A percentile compares a stretch with the other conserved stretches of the same genome.
phyloP scores from a whole-genome alignment of 2,329 filamentous ascomycete genomes.

The Colletotrichum orbiculare region DNA sequence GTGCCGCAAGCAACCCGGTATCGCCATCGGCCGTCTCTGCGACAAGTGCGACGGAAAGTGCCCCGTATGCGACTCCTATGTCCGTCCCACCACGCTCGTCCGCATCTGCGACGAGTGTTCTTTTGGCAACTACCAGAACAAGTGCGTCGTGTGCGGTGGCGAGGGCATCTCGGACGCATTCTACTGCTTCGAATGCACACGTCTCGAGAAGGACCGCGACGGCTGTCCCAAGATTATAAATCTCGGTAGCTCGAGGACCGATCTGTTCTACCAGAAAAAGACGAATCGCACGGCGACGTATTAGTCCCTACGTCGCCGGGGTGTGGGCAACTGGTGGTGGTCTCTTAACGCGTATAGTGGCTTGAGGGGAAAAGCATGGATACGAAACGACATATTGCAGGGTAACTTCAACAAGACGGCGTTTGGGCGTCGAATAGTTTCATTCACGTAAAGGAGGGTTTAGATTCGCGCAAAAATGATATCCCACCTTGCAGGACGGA shows the following conservation, averaged over 20 bases:
- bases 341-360: constrained; percentile 6
- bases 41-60: constrained; percentile 99
- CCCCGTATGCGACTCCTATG: constrained; percentile 98
- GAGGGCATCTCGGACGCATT: constrained; percentile 98
- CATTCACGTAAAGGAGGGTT: constrained; percentile 5
- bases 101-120: constrained; percentile 99
- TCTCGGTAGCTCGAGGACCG: constrained; percentile 92
- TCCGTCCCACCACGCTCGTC: constrained; percentile 95
- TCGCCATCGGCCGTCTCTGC: constrained; percentile 97
- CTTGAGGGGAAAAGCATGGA: constrained; percentile 33
- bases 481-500: constrained; percentile 9
- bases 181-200: constrained; percentile 99
- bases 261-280: constrained; percentile 79
- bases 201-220: constrained; percentile 95
- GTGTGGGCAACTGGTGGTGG: constrained; percentile 51
- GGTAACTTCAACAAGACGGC: constrained; percentile 39
- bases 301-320: constrained; percentile 61
- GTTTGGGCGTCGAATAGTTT: constrained; percentile 36
- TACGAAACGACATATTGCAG: constrained; percentile 17
- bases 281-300: constrained; percentile 69
- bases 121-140: constrained; percentile 99
- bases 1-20: constrained; percentile 98
- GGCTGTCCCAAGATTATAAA: constrained; percentile 99
- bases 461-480: constrained; percentile 15
- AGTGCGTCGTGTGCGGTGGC: constrained; percentile 97